These are phyloP conservation scores for Penicillium paneum DNA, from an alignment of 2,329 filamentous ascomycete genomes.

Conservation along the genomic window DNA sequence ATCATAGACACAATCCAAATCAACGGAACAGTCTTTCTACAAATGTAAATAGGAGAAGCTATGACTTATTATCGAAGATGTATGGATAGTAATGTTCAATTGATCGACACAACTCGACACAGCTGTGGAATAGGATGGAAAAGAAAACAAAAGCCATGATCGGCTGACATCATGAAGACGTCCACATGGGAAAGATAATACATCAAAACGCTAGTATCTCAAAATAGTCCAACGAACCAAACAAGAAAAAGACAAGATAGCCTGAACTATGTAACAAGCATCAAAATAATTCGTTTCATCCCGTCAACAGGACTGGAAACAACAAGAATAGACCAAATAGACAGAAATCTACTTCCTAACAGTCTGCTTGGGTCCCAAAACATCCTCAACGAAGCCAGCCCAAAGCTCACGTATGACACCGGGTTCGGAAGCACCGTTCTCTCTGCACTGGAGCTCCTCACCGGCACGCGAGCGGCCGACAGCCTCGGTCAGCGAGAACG, in stretches of 20 bases:
- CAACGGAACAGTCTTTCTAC: not conserved
- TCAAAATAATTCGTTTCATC: slow-evolving; percentile 1
- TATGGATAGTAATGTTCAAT: not conserved
- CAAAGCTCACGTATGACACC: slow-evolving; percentile 37
- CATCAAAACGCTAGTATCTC: slow-evolving; percentile 21
- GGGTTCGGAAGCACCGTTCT: slow-evolving; percentile 30
- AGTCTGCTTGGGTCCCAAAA: slow-evolving; percentile 35
- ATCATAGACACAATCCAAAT: not conserved
- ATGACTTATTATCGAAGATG: too few relatives aligned
- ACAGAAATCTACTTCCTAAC: slow-evolving; percentile 14
- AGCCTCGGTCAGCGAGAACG: slow-evolving; percentile 54
- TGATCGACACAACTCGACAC: not conserved
- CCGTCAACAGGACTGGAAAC: slow-evolving; percentile 10
- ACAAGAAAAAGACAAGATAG: not conserved
- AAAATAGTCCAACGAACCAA: slow-evolving; percentile 5
- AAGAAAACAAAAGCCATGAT: not conserved
- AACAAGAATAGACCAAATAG: not conserved
- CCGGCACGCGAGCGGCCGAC: slow-evolving; percentile 42
- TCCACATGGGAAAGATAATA: slow-evolving; percentile 13
- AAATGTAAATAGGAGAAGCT: not conserved
- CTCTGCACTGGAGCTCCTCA: slow-evolving; percentile 36
- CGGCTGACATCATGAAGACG: not conserved
- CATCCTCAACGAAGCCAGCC: slow-evolving; percentile 38
- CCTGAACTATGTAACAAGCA: not conserved
- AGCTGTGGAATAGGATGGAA: not conserved